Base-by-base conservation (phyloP, 2,329 filamentous ascomycete genomes). In the Aureobasidium sp. region DNA sequence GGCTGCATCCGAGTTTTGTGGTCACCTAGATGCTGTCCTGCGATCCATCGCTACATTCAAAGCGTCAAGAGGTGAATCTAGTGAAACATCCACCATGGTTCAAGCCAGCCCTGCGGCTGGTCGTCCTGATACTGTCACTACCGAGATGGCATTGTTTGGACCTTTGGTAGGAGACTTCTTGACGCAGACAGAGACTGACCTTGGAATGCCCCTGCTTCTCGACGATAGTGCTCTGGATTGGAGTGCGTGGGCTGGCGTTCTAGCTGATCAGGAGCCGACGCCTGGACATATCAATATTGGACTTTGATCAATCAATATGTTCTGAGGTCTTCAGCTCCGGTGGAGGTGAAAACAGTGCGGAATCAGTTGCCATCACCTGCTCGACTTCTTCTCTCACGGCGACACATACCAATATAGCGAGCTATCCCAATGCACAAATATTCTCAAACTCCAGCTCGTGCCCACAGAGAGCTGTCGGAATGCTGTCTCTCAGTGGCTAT, bases 1-100 rank as follows among this genome's bases (percentile, higher is more conserved):
- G 45, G 76, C 77, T 0, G 82, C 82, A 0, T 74, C 73, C 9
- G 81, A 83, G 65, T 82, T 81, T 31, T 79, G 74, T 27, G 72
- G 75, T n/a, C 80, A 83, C 47, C 69, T 82, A 8, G 79, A 82
- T 16, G 75, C 71, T 3, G 55, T 73, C 31, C 68, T 71, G 51
- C 50, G 54, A 7, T 66, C 58, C 15, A 54, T 65, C 7, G 55
- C n/a, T 6, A 59, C 38, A 0, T 66, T 66, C 56, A 43, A 56
- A 10, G 64, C 48, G 20, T 42, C 23, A 6, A n/a, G 51, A 25
- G 64, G 45, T 27, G 55, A 65, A 51, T 45, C 63, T 16, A 51
- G 33, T 3, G 43, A 51, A 58, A 29, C 40, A 16, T 36, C 51
- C 6, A 48, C 50, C 16, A 33, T 54, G 38, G 47, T 53, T 6